Evolutionary conservation across 148 eudicot species (phyloP), one percentile per base, ranked within the genome.

Genomic region (Cornus florida): DNA sequence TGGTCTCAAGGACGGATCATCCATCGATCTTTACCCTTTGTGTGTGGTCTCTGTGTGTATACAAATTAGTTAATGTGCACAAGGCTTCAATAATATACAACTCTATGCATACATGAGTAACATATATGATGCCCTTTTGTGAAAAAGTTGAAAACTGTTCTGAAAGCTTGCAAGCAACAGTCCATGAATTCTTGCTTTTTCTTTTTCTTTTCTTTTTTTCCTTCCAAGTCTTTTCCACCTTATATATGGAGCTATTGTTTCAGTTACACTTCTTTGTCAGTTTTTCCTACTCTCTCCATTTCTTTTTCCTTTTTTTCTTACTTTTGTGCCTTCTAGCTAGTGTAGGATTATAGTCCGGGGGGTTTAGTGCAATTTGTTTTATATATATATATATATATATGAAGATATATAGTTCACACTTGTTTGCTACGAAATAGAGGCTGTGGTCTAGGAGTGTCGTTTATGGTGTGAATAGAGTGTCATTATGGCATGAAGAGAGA

Each of bases 241-340:
- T 67, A 23, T 23, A 28, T 1, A 28, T 28, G 33, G 10, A 0
- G 13, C 14, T 10, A 4, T 7, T 3, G 38, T 67, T 67, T 67
- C 70, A 67, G 70, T 67, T 67, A 67, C 70, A 24, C 70, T 35
- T 17, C 70, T 12, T 67, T 67, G 14, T 67, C 70, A 24, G 28
- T 28, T 67, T 28, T 2, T 35, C 3, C 38, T 35, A 35, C 5
- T 35, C 38, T 2, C 5, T 35, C 1, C 38, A 2, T 35, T 35
- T 35, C 38, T 35, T 2, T 35, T 35, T 35, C 38, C 38, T 35
- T 35, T 35, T 35, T 35, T 35, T 2, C 38, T 35, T 35, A 35
- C 5, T 0, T 35, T 35, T 35, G 38, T 35, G 5, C 4, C 38
- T 35, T 35, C 38, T 35, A 35, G 38, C 4, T 35, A 35, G 38